Evolutionary conservation across 345 rosid species (phyloP).

Genomic region (Geranium rotundifolium): DNA sequence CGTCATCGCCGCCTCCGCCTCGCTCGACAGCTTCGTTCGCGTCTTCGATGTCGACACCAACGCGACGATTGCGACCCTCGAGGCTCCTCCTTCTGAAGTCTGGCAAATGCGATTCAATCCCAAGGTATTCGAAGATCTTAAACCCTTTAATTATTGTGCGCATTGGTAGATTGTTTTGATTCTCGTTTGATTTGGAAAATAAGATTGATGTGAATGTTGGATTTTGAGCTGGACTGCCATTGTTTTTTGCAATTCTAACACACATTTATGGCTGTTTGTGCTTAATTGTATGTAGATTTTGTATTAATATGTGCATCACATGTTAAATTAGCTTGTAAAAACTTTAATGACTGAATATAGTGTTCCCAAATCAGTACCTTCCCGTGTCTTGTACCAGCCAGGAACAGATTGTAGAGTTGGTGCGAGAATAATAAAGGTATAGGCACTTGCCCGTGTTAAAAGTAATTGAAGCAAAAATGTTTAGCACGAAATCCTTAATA

Average conservation of each 20-base stretch:
- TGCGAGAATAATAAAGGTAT: not conserved
- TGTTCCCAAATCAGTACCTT: no score
- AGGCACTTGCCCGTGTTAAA: not conserved
- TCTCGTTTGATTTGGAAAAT: not conserved
- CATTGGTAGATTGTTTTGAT: no score
- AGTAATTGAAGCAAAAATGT: not conserved
- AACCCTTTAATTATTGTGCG: not conserved
- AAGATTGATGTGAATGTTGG: no score
- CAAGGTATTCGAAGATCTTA: constrained; percentile 29
- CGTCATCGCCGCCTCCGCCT: constrained; percentile 78
- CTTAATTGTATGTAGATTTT: no score
- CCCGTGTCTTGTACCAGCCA: not conserved
- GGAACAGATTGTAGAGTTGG: not conserved
- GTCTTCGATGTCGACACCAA: constrained; percentile 93
- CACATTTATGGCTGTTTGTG: not conserved
- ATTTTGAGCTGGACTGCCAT: not conserved
- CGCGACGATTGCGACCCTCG: constrained; percentile 75
- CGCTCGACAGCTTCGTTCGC: constrained; percentile 90
- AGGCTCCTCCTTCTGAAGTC: constrained; percentile 94
- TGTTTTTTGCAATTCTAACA: not conserved
- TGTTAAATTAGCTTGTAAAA: not conserved
- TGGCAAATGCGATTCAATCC: constrained; percentile 97
- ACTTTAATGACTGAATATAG: no score
- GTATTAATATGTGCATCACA: not conserved
- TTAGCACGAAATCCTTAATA: not conserved